Evolutionary conservation across 2,329 filamentous ascomycete genomes (phyloP).

Genomic region (Torrubiellomyces zombiae): DNA sequence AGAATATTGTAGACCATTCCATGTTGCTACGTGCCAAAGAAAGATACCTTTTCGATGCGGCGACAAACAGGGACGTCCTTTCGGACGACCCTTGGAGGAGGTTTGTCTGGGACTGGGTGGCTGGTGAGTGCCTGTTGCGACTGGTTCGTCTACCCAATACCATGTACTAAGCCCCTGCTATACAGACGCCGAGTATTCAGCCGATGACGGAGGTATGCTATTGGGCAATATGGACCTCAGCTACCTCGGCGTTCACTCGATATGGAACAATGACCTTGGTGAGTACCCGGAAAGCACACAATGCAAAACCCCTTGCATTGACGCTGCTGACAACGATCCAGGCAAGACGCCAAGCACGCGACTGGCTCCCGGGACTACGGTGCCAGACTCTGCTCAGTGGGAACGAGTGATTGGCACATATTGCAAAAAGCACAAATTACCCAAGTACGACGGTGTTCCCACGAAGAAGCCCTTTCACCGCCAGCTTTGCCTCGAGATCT

Average conservation of each 20-base stretch:
- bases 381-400: conserved; percentile 36
- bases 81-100: conserved; percentile 59
- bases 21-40: conserved; percentile 45
- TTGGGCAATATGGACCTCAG: conserved; percentile 52
- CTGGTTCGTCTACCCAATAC: neutral
- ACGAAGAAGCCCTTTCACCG: conserved; percentile 55
- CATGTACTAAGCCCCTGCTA: conserved; percentile 6
- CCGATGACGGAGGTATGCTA: conserved; percentile 53
- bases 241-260: conserved; percentile 55
- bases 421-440: conserved; percentile 44
- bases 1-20: conserved; percentile 35
- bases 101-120: conserved; percentile 63
- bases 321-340: conserved; percentile 13
- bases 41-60: conserved; percentile 46
- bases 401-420: conserved; percentile 46
- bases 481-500: conserved; percentile 59
- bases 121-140: conserved; percentile 28
- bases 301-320: too few species aligned
- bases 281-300: conserved; percentile 9
- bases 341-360: conserved; percentile 31
- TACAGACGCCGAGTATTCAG: conserved; percentile 44
- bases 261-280: conserved; percentile 59
- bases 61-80: conserved; percentile 48
- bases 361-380: conserved; percentile 24
- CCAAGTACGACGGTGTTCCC: conserved; percentile 42